phyloP scores from a whole-genome alignment of 1,139 yeast genomes.

The Sugiyamaella xylanicola region DNA sequence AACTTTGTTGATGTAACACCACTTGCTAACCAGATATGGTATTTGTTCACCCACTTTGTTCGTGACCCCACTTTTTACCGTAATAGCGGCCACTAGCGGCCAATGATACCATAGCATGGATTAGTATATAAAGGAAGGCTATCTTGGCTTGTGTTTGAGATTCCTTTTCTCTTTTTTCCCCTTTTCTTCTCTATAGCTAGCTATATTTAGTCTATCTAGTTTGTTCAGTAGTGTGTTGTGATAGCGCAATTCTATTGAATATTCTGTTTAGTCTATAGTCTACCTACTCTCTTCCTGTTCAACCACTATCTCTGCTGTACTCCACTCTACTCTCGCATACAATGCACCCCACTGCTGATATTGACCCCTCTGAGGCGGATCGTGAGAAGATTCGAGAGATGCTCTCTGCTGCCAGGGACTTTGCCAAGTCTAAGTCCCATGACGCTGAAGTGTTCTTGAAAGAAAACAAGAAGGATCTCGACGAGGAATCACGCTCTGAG shows the following conservation, averaged over 20 bases:
- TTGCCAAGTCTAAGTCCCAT: constrained; percentile 26
- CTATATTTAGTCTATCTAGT: constrained; percentile 3
- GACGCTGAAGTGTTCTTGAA: constrained; percentile 31
- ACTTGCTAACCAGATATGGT: constrained; percentile 10
- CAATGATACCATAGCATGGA: not conserved
- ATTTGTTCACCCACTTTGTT: constrained; percentile 1
- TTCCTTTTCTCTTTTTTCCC: constrained; percentile 3
- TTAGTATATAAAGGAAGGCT: not conserved
- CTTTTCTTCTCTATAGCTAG: constrained; percentile 1
- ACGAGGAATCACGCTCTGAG: constrained; percentile 29
- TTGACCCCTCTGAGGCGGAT: constrained; percentile 34
- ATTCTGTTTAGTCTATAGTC: not conserved
- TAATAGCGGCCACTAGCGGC: not conserved
- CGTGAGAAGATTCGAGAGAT: constrained; percentile 32
- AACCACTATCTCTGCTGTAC: not conserved
- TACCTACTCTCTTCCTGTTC: not conserved
- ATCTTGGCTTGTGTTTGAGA: not conserved
- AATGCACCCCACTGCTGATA: constrained; percentile 33
- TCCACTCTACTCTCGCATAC: not conserved
- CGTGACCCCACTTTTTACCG: constrained; percentile 14
- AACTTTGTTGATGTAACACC: constrained; percentile 9
- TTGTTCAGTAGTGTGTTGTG: not conserved
- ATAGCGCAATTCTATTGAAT: not conserved
- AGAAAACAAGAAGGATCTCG: constrained; percentile 30
- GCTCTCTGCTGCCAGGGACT: constrained; percentile 28